Evolutionary conservation across 805 yeast species (phyloP), one percentile per base, ranked within the genome.

Genomic region (Lipomyces starkeyi): DNA sequence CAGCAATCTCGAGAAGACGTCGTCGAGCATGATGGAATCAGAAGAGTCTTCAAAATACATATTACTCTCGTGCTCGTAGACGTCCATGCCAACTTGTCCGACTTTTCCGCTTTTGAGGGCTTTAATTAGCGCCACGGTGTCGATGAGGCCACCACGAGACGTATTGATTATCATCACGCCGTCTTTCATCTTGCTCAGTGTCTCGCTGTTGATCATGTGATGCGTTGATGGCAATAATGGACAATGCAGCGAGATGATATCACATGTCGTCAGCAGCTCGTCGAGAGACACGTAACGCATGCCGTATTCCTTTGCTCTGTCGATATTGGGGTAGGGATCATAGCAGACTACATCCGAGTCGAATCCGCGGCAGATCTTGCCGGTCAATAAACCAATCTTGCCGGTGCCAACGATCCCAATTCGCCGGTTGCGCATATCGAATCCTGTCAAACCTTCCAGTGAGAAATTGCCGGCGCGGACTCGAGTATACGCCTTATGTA

Each of bases 381-480:
- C 85, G 2, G 82, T 82, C 17, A 80, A 74, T 56, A 77, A 70
- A 3, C 86, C 86, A 70, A 84, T 84, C 65, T 82, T 82, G 20
- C 87, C 87, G 4, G 84, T 71, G 0, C 86, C 86, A 40, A 84
- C 73, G 22, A 84, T 79, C 4, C 87, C 86, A 58, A 84, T 72
- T 0, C 83, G 80, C 54, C 79, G 79, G 0, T 82, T 84, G 56
- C 77, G 27, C 71, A 75, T 62, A 52, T 73, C 75, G 43, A 70
- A 74, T 13, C 76, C 76, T 20, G 69, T 70, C 54, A 74, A 63
- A 6, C 77, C 77, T 35, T 74, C 74, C 14, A 74, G 68, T 9
- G 70, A 67, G 70, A 74, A 74, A 61, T 74, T 74, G 11, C 75
- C 77, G 0, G 74, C 69, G 7, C 76, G 71, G 17, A 74, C 74